Evolutionary conservation across 805 yeast genomes (phyloP).

Genomic region (Lipomyces starkeyi): DNA sequence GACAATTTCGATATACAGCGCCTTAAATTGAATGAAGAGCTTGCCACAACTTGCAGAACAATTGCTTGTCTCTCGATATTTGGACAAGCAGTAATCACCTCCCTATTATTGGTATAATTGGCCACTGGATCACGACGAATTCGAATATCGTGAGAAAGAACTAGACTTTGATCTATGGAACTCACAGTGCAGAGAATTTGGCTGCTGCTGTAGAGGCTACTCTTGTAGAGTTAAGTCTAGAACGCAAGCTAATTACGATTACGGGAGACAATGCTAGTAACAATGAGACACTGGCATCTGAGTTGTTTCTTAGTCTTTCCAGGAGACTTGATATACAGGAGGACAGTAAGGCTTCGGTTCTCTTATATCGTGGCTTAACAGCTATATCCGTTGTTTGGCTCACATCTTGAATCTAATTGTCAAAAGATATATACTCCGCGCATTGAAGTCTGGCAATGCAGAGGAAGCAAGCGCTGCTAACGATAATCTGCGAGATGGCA

Average conservation of each 20-base stretch:
- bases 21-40: conserved; percentile 7
- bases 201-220: conserved; percentile 7
- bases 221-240: conserved; percentile 6
- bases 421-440: not conserved
- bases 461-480: not conserved
- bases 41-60: conserved; percentile 8
- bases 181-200: conserved; percentile 4
- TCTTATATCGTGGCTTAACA: not conserved
- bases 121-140: conserved; percentile 9
- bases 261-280: conserved; percentile 3
- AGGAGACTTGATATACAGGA: not conserved
- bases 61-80: conserved; percentile 8
- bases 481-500: not conserved
- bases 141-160: not conserved
- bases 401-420: conserved; percentile 3
- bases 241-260: conserved; percentile 6
- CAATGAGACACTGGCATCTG: conserved; percentile 8
- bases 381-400: conserved; percentile 3
- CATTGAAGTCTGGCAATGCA: conserved; percentile 2
- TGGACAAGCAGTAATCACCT: conserved; percentile 13
- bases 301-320: conserved; percentile 1
- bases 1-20: conserved; percentile 3
- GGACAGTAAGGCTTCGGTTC: conserved; percentile 4
- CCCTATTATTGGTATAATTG: conserved; percentile 8
- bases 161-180: conserved; percentile 5